Evolutionary conservation across 768 basidiomycete species (phyloP).

Genomic region (Mycena alexandri): DNA sequence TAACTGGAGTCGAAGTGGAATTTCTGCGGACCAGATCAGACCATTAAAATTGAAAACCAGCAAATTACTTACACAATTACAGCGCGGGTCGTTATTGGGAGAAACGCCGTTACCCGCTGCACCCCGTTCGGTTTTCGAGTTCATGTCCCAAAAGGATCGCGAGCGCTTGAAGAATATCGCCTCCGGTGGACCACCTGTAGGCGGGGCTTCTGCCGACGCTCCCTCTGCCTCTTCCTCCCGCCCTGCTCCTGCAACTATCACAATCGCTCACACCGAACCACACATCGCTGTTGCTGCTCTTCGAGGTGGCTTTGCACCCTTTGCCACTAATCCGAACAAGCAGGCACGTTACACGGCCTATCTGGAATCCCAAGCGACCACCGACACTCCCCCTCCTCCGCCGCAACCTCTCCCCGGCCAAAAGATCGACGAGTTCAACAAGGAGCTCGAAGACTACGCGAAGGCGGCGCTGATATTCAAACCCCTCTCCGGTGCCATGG

Average conservation of each 20-base stretch:
- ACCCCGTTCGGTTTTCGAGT: constrained; percentile 92
- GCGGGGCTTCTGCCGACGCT: constrained; percentile 26
- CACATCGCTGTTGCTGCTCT: constrained; percentile 90
- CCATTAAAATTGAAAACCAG: constrained; percentile 1
- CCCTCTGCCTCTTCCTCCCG: constrained; percentile 41
- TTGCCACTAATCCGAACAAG: constrained; percentile 78
- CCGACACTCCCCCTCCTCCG: constrained; percentile 58
- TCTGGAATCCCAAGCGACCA: constrained; percentile 77
- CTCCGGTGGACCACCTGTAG: constrained; percentile 47
- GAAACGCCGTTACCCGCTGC: constrained; percentile 79
- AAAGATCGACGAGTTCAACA: constrained; percentile 75
- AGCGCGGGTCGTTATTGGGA: constrained; percentile 89
- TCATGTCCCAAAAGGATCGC: constrained; percentile 90
- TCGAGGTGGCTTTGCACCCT: constrained; percentile 87
- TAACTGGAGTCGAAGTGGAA: constrained; percentile 63
- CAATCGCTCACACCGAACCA: constrained; percentile 75
- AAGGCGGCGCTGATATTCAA: constrained; percentile 92
- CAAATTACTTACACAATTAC: constrained; percentile 9
- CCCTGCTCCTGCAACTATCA: constrained; percentile 47
- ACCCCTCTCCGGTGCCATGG: constrained; percentile 93
- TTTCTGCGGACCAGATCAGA: constrained; percentile 82
- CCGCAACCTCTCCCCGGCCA: constrained; percentile 70
- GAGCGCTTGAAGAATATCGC: constrained; percentile 82
- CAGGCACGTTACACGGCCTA: constrained; percentile 90
- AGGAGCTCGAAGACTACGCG: constrained; percentile 88